Evolutionary conservation across 345 rosid species (phyloP).

Genomic region (Corchorus capsularis): DNA sequence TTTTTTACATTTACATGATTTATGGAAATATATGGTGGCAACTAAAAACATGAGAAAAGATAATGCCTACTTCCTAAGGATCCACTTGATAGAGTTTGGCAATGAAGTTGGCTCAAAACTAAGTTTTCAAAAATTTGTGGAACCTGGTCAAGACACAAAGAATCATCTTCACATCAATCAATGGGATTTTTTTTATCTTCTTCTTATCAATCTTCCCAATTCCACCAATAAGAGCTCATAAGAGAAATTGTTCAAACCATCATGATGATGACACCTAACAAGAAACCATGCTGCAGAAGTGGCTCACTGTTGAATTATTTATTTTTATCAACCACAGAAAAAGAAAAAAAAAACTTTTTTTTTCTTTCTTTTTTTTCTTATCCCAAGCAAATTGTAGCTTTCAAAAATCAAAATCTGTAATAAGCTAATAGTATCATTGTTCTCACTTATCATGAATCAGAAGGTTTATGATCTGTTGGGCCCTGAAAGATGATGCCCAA

Average conservation of each 20-base stretch:
- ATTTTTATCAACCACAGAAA: neutral
- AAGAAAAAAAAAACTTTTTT: too few relatives aligned
- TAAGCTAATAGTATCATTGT: too few relatives aligned
- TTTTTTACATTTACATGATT: neutral
- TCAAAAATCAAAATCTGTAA: too few relatives aligned
- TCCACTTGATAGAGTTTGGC: neutral
- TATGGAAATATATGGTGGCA: neutral
- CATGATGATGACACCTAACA: constrained; percentile 28
- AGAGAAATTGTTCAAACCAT: constrained; percentile 15
- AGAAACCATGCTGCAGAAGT: constrained; percentile 33
- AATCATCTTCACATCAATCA: constrained; percentile 7
- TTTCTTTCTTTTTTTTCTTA: too few relatives aligned
- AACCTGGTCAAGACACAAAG: constrained; percentile 1
- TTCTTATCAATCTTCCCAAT: neutral
- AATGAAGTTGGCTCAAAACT: neutral
- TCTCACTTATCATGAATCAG: neutral
- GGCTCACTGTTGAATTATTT: constrained; percentile 18
- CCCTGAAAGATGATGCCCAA: neutral
- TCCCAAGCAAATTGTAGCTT: too few relatives aligned
- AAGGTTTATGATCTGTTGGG: neutral
- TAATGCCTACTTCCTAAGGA: neutral
- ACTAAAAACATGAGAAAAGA: neutral
- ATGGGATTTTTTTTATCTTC: neutral
- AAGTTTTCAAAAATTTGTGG: neutral
- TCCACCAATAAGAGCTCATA: constrained; percentile 10